Evolutionary conservation across 2,329 filamentous ascomycete species (phyloP).

Genomic region (Cladophialophora bantiana): DNA sequence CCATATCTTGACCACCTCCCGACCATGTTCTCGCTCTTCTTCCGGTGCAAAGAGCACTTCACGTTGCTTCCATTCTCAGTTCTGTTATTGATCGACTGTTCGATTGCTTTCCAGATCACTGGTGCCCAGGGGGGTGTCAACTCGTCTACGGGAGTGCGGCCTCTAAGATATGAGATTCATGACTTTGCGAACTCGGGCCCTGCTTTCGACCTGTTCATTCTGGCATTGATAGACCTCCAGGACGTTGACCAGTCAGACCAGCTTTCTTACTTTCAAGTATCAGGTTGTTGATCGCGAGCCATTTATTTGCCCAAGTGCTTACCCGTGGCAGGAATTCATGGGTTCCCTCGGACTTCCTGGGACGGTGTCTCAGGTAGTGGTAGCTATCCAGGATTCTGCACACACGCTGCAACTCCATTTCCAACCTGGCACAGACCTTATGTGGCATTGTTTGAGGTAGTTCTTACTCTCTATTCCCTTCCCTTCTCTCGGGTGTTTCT

Average conservation of each 20-base stretch:
- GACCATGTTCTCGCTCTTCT: constrained; percentile 20
- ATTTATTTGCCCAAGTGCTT: constrained; percentile 13
- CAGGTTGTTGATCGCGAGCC: constrained; percentile 61
- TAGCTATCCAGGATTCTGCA: constrained; percentile 72
- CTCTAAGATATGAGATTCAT: constrained; percentile 70
- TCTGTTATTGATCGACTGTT: constrained; percentile 11
- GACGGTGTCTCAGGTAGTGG: constrained; percentile 56
- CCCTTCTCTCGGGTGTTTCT: background rate
- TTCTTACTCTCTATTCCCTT: constrained; percentile 15
- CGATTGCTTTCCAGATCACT: constrained; percentile 40
- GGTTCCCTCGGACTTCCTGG: constrained; percentile 70
- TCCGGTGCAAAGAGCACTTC: constrained; percentile 6
- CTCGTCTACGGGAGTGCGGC: constrained; percentile 42
- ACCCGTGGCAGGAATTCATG: constrained; percentile 75
- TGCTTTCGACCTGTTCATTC: constrained; percentile 76
- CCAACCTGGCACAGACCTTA: constrained; percentile 86
- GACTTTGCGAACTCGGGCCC: constrained; percentile 66
- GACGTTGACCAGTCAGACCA: constrained; percentile 67
- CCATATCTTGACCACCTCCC: constrained; percentile 3
- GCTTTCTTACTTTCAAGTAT: constrained; percentile 79
- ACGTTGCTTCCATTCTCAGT: constrained; percentile 12
- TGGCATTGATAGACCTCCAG: constrained; percentile 77
- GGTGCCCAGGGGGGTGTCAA: constrained; percentile 44
- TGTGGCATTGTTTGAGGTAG: constrained; percentile 67
- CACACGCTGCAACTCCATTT: constrained; percentile 77